Conservation (phyloP, 129 eudicot species). For the Pseudognaphalium luteoalbum region DNA sequence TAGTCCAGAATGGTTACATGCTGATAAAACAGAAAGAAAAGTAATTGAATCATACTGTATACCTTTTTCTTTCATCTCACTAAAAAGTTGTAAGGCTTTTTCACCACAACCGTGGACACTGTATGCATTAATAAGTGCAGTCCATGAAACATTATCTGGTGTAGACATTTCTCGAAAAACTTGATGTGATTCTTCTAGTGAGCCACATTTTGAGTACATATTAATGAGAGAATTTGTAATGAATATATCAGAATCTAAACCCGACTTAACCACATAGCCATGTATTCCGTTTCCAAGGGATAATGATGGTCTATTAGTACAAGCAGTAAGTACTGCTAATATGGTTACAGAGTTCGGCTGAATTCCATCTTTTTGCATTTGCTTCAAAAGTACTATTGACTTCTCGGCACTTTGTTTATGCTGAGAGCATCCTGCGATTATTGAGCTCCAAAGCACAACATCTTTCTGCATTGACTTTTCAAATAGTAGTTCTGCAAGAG, state of each 20-base stretch:
- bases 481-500: conserved; percentile 35
- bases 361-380: conserved; percentile 54
- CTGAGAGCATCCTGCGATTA: conserved; percentile 51
- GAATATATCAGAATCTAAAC: conserved; percentile 36
- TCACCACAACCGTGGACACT: conserved; percentile 54
- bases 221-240: conserved; percentile 52
- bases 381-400: conserved; percentile 47
- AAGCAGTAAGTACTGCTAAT: conserved; percentile 53
- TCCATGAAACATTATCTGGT: conserved; percentile 62
- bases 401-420: conserved; percentile 36
- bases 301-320: conserved; percentile 45
- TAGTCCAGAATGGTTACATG: conserved; percentile 66
- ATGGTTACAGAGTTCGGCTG: conserved; percentile 53
- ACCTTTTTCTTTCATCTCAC: conserved; percentile 48
- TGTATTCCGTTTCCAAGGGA: conserved; percentile 48
- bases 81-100: conserved; percentile 51
- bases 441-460: conserved; percentile 62
- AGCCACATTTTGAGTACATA: conserved; percentile 74
- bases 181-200: conserved; percentile 44
- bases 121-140: conserved; percentile 53
- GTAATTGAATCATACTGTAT: conserved; percentile 44
- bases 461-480: conserved; percentile 41
- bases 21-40: conserved; percentile 54
- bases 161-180: conserved; percentile 40
- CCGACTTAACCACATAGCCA: conserved; percentile 41